Percentiles rank a stretch among this genome's conserved stretches.
Conservation (phyloP, 2,329 filamentous ascomycete genomes). For the Diaporthe citrichinensis region DNA sequence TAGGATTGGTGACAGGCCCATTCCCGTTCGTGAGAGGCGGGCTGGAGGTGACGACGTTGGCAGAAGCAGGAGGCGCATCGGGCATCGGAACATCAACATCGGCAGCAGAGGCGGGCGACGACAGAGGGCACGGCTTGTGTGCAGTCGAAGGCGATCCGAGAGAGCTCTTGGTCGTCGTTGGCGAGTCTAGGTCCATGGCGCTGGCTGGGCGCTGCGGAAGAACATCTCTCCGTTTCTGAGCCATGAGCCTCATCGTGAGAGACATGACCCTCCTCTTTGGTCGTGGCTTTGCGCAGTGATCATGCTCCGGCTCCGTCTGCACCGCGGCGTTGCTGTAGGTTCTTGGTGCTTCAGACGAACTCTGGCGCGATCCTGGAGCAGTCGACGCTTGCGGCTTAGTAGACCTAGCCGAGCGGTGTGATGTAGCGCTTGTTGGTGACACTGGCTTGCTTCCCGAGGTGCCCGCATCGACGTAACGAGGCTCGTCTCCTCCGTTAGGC, state of each 20-base stretch:
- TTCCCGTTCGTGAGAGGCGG: constrained; percentile 39
- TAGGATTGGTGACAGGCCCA: constrained; percentile 36
- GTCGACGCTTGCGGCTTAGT: constrained; percentile 51
- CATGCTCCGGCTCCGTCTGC: constrained; percentile 66
- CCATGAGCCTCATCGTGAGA: constrained; percentile 59
- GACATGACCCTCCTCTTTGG: constrained; percentile 65
- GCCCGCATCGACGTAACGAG: constrained; percentile 66
- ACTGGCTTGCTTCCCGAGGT: constrained; percentile 68
- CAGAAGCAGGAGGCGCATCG: constrained; percentile 52
- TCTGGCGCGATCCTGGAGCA: constrained; percentile 53
- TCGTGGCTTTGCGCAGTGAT: constrained; percentile 50
- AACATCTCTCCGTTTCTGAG: constrained; percentile 48
- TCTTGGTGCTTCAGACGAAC: constrained; percentile 55
- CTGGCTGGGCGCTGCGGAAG: constrained; percentile 49
- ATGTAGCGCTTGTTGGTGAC: constrained; percentile 62
- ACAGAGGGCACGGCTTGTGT: constrained; percentile 32
- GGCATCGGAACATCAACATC: constrained; percentile 49
- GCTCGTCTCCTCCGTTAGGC: constrained; percentile 53
- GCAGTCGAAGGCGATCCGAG: constrained; percentile 28
- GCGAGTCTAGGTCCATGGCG: constrained; percentile 58
- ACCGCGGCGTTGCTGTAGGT: constrained; percentile 66
- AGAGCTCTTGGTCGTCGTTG: constrained; percentile 50
- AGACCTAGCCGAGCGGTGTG: constrained; percentile 52
- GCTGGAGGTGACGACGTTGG: constrained; percentile 41
- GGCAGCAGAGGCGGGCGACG: constrained; percentile 41